phyloP scores from a whole-genome alignment of 1,284 basidiomycete genomes.

The Fomitopsis pinicola region DNA sequence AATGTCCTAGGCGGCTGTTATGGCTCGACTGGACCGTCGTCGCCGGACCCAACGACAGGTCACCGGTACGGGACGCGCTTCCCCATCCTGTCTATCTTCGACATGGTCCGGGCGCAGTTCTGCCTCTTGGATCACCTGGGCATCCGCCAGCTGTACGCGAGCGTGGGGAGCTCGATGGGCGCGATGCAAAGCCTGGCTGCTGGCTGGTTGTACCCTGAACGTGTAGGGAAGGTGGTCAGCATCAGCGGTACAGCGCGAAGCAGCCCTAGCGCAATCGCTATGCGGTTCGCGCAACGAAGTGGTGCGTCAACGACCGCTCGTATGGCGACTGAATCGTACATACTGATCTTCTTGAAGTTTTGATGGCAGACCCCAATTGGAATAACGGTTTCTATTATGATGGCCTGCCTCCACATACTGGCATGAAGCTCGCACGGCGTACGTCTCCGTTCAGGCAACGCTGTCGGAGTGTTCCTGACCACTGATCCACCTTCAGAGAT shows the following conservation, averaged over 20 bases:
- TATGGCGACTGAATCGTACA: constrained; percentile 3
- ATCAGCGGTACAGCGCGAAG: constrained; percentile 94
- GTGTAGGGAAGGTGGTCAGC: constrained; percentile 86
- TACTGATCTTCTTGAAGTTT: constrained; percentile 47
- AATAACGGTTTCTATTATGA: constrained; percentile 99
- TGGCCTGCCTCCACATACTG: constrained; percentile 89
- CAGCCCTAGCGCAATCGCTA: constrained; percentile 88
- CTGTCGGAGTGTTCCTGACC: constrained; percentile 1
- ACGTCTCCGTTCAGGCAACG: constrained; percentile 29
- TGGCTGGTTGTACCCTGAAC: constrained; percentile 87
- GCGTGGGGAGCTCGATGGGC: constrained; percentile 94
- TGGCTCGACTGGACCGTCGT: constrained; percentile 92
- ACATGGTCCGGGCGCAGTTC: constrained; percentile 96
- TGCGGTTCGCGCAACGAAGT: constrained; percentile 94
- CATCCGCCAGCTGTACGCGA: constrained; percentile 86
- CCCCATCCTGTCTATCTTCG: constrained; percentile 90
- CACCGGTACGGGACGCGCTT: constrained; percentile 87
- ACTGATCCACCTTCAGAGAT: constrained; percentile 62
- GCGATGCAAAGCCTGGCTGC: constrained; percentile 98
- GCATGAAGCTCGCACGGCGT: constrained; percentile 98
- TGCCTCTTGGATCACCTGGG: constrained; percentile 81
- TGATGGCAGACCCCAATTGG: constrained; percentile 99
- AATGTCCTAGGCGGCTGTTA: constrained; percentile 98
- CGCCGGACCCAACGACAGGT: constrained; percentile 63
- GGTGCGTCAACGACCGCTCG: constrained; percentile 46